Conservation (phyloP, 2,329 filamentous ascomycete species). For the Plectosphaerella cucumerina region DNA sequence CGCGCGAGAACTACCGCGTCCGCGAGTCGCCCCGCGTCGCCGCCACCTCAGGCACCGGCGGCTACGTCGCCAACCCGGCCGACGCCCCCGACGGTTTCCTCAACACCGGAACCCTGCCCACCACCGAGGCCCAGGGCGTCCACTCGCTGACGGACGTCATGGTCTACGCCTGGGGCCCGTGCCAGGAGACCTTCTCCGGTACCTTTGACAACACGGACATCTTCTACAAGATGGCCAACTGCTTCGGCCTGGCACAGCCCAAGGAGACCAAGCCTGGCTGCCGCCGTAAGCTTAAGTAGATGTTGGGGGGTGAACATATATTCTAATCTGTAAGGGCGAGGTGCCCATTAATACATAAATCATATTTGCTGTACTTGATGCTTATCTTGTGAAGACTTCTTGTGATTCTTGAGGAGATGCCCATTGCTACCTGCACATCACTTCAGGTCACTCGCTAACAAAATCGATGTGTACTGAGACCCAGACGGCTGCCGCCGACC, state of each 20-base stretch:
- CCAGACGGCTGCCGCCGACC: too few species aligned
- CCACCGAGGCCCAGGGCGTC: conserved; percentile 61
- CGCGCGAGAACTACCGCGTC: conserved; percentile 71
- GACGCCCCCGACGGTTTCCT: conserved; percentile 65
- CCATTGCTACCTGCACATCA: background rate
- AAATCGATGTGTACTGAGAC: too few species aligned
- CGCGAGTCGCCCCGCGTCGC: conserved; percentile 58
- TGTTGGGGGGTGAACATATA: background rate
- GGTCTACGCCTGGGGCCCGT: conserved; percentile 74
- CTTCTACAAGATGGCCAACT: conserved; percentile 70
- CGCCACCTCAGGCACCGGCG: conserved; percentile 43
- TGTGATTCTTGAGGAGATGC: background rate
- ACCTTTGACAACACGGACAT: conserved; percentile 68
- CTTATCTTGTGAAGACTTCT: background rate
- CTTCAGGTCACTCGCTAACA: too few species aligned
- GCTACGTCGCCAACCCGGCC: conserved; percentile 64
- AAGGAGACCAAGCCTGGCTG: conserved; percentile 5
- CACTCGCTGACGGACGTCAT: conserved; percentile 76
- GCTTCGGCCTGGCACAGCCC: conserved; percentile 50
- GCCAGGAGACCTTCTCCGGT: conserved; percentile 71
- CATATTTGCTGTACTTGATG: background rate
- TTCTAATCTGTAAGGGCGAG: background rate
- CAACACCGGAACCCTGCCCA: conserved; percentile 70
- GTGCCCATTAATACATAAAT: background rate
- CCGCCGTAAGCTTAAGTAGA: background rate